Base-by-base conservation (phyloP, 108 stramenopile species). In the Bacterosira constricta region DNA sequence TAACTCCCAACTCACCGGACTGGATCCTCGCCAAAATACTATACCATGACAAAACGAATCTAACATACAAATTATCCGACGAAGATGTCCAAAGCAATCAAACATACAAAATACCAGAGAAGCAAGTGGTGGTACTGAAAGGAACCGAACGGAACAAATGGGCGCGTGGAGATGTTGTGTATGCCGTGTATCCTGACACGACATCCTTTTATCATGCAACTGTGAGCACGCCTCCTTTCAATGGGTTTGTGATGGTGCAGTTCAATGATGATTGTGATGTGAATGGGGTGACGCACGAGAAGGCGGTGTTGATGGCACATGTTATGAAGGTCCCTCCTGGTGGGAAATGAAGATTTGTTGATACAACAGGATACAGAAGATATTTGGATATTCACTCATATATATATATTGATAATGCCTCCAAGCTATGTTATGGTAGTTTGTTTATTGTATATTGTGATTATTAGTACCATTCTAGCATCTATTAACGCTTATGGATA, bases 11-110 rank as follows among this genome's bases (percentile, higher is more conserved):
- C 9, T 62, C 76, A 4, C 62, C 82, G 0, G 93, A 94, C 47
- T 94, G 93, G 93, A 91, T 94, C 69, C 72, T 94, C n/a, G 90
- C 90, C 39, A 91, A 90, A 68, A 88, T 94, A 12, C 71, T 91
- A 36, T 66, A 83, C 3, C 69, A 80, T 46, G 90, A 94, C 78
- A 75, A 86, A 38, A 26, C 66, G 12, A 88, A 89, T 20, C 85
- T 76, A 61, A 82, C 86, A 71, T 94, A 89, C 70, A 78, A 66
- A 39, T 38, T 94, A 30, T 67, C 85, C 18, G 93, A 94, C 61
- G 93, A 94, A 73, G 93, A 94, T 71, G 55, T 79, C n/a, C 83
- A 88, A 46, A 85, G 84, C 59, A 87, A 90, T 69, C 88, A 94
- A 62, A 77, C 87, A 5, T 94, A 91, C 50, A 67, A 75, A 30